Evolutionary conservation across 352 stramenopile species (phyloP), one percentile per base, ranked within the genome.

Genomic region (Globisporangium okanoganense): DNA sequence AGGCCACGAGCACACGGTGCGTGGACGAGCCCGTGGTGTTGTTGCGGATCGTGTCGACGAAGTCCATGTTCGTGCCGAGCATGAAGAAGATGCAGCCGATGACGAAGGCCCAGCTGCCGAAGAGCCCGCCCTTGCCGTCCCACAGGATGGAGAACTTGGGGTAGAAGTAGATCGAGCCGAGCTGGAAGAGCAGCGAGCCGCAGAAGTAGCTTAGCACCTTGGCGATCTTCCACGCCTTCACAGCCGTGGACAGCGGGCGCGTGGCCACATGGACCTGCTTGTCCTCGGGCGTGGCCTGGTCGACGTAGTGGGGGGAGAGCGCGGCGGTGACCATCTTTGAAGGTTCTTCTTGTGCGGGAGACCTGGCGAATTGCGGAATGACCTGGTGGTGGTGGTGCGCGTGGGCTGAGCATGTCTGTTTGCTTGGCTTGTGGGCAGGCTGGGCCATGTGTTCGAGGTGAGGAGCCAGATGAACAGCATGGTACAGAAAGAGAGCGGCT

Each of bases 141-240:
- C 79, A 87, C 35, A 85, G 53, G 49, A 75, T 74, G n/a, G 71
- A 72, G 66, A 80, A 87, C 58, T 90, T 74, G 22, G 85, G 85
- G 69, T 90, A 94, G 71, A 83, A 94, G 61, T 85, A 84, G 62
- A 92, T 84, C 58, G 85, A 94, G 61, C 85, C 85, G 38, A 82
- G 25, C 24, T 92, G 68, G 72, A 94, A 94, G 57, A 90, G 72
- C 59, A 84, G 20, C 25, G 80, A 89, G 53, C 85, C 82, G 33
- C 85, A 44, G 51, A 88, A 77, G 69, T 85, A 94, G 29, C 57
- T 56, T 18, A 76, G 48, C 33, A 85, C 73, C 53, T 80, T 79
- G 33, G 58, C 56, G 33, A 89, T 69, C 61, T 88, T 72, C 45
- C 84, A 73, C 36, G 69, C 66, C 54, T 87, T 83, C 52, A 85